A percentile compares a stretch with the other conserved stretches of the same genome.
These are phyloP conservation scores for Amanita rimosa DNA, from an alignment of 768 basidiomycete species.

Conservation along the genomic window DNA sequence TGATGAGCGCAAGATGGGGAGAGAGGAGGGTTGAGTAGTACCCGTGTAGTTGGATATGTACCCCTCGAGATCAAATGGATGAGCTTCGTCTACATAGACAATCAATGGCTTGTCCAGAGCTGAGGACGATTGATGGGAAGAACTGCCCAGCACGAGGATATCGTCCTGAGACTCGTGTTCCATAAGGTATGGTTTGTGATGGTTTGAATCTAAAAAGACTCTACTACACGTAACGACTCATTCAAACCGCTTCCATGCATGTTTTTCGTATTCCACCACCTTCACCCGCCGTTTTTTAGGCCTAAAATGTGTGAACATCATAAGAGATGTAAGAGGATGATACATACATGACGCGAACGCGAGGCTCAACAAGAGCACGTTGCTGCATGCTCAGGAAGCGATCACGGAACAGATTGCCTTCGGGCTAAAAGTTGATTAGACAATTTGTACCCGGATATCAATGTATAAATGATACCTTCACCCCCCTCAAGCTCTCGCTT, in stretches of 20 bases:
- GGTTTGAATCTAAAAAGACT: background rate
- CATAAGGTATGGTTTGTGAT: conserved; percentile 1
- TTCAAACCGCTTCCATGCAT: conserved; percentile 70
- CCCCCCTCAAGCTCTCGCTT: conserved; percentile 67
- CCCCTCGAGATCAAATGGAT: conserved; percentile 81
- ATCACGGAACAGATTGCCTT: conserved; percentile 89
- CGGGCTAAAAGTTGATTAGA: conserved; percentile 42
- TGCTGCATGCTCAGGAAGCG: conserved; percentile 83
- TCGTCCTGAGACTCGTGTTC: conserved; percentile 5
- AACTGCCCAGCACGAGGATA: conserved; percentile 3
- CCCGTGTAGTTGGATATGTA: conserved; percentile 73
- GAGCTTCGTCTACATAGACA: conserved; percentile 58
- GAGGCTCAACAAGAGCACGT: conserved; percentile 78
- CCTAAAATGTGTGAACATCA: conserved; percentile 18
- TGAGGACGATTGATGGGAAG: conserved; percentile 10
- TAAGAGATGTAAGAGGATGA: background rate
- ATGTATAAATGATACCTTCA: conserved; percentile 48
- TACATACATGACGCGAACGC: conserved; percentile 62
- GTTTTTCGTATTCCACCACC: conserved; percentile 63
- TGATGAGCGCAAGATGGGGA: background rate
- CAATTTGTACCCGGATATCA: background rate
- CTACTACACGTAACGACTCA: conserved; percentile 9
- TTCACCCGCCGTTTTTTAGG: conserved; percentile 41
- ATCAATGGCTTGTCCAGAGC: conserved; percentile 16
- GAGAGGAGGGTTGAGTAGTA: conserved; percentile 14